Conservation (phyloP, 169 alveolate species). For the Plasmodium coatneyi region DNA sequence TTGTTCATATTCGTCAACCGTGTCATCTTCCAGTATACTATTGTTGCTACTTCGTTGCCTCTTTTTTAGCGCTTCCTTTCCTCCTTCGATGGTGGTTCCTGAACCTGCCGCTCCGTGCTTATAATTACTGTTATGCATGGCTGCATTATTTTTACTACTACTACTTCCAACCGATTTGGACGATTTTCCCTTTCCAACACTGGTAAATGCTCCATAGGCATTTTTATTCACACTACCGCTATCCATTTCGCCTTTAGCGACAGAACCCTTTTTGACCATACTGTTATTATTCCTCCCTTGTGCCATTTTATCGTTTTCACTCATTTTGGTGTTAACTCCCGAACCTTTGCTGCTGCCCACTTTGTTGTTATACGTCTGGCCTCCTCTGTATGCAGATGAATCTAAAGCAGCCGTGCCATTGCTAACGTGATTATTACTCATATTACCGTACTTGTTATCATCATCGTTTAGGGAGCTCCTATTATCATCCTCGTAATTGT, state of each 20-base stretch:
- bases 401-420: neutral
- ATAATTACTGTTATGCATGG: neutral
- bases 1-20: conserved; percentile 70
- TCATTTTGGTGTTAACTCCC: neutral
- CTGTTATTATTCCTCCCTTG: conserved; percentile 5
- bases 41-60: conserved; percentile 29
- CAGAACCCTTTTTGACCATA: neutral
- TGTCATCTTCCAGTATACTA: conserved; percentile 45
- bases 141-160: neutral
- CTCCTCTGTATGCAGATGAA: neutral
- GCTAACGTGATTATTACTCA: neutral
- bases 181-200: conserved; percentile 43
- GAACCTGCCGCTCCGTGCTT: conserved; percentile 1
- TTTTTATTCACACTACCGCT: conserved; percentile 3
- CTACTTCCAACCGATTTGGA: neutral
- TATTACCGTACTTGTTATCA: neutral
- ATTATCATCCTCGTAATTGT: conserved; percentile 21
- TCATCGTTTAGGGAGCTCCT: neutral
- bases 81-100: neutral
- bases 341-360: neutral
- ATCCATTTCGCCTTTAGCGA: neutral
- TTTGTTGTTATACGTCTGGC: neutral
- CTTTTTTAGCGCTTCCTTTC: conserved; percentile 22
- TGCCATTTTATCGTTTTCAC: neutral
- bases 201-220: conserved; percentile 10